These are phyloP conservation scores for Penicillium frequentans DNA, from an alignment of 2,329 filamentous ascomycete species.

Conservation along the genomic window DNA sequence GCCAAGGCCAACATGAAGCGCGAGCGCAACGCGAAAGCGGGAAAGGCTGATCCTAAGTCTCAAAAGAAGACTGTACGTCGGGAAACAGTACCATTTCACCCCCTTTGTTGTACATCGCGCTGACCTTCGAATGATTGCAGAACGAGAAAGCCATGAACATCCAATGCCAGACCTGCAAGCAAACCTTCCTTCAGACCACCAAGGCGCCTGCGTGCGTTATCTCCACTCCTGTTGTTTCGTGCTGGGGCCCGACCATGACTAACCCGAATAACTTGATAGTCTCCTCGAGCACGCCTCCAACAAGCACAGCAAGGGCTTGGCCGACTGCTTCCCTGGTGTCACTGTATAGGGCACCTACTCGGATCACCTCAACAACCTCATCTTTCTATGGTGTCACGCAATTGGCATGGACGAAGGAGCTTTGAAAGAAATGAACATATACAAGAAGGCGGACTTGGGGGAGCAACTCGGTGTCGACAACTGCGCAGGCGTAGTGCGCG, in stretches of 20 bases:
- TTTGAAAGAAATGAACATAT: neutral
- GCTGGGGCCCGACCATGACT: neutral
- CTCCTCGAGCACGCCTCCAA: conserved; percentile 71
- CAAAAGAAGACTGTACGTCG: conserved; percentile 67
- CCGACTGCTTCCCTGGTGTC: conserved; percentile 66
- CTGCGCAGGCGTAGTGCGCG: neutral
- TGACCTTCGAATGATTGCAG: conserved; percentile 40
- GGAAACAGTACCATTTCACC: no score
- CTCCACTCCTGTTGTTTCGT: neutral
- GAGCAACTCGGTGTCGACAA: neutral
- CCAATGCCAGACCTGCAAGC: conserved; percentile 74
- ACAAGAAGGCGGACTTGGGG: neutral
- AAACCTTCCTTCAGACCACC: conserved; percentile 76
- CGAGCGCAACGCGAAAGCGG: conserved; percentile 67
- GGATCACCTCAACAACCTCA: neutral
- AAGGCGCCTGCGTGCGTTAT: conserved; percentile 59
- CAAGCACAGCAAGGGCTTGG: conserved; percentile 72
- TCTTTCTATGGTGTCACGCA: neutral
- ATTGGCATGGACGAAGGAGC: neutral
- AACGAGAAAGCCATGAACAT: conserved; percentile 74
- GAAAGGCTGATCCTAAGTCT: conserved; percentile 57
- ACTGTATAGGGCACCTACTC: neutral
- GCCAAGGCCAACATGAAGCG: conserved; percentile 71
- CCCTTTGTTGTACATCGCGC: neutral
- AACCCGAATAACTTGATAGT: conserved; percentile 7